These are phyloP conservation scores for Stentor roeselii DNA, from an alignment of 73 alveolate species.

Conservation along the genomic window DNA sequence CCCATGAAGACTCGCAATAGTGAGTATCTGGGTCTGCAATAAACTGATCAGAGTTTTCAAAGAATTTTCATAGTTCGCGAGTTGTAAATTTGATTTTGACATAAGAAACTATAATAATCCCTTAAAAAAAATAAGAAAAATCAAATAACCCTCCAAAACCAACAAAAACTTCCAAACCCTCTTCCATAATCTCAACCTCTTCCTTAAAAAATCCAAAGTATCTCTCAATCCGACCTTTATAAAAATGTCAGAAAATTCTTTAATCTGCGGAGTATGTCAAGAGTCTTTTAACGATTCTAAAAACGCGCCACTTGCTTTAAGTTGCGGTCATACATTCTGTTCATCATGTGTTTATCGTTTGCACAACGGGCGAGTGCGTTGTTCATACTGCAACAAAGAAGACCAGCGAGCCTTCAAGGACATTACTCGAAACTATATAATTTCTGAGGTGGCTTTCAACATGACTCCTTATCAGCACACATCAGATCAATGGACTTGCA, in stretches of 20 bases:
- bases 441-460: neutral
- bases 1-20: neutral
- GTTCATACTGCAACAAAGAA: neutral
- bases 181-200: too few species aligned
- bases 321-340: slow-evolving; percentile 55
- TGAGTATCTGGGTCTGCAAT: neutral
- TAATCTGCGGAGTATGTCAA: slow-evolving; percentile 40
- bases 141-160: too few species aligned
- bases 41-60: neutral
- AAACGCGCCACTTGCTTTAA: slow-evolving; percentile 38
- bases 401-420: neutral
- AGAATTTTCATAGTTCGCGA: too few species aligned
- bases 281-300: slow-evolving; percentile 30
- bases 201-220: too few species aligned
- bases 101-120: too few species aligned
- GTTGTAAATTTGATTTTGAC: too few species aligned
- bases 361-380: neutral
- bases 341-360: slow-evolving; percentile 29
- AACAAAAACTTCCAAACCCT: too few species aligned
- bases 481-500: slow-evolving; percentile 7
- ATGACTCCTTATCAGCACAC: neutral
- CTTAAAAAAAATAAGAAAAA: too few species aligned
- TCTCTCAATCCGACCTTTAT: too few species aligned
- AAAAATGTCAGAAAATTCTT: neutral
- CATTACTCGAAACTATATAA: neutral